Evolutionary conservation across 2,329 filamentous ascomycete species (phyloP).

Genomic region (Elsinoe australis): DNA sequence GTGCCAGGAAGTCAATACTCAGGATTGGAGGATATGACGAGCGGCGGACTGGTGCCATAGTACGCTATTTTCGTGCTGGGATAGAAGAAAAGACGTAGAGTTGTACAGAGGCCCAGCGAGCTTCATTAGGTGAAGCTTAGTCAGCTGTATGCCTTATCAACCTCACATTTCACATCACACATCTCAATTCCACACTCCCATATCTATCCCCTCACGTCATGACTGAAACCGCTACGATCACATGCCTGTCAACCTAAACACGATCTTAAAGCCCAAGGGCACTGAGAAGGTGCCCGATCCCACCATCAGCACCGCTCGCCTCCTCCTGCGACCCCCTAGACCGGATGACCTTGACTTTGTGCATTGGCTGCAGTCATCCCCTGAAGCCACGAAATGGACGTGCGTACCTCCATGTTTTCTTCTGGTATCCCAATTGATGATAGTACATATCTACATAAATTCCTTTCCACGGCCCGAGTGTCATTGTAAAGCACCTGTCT

Average conservation of each 20-base stretch:
- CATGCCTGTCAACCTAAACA: conserved; percentile 4
- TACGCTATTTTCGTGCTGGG: neutral
- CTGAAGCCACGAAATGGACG: conserved; percentile 8
- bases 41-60: conserved; percentile 5
- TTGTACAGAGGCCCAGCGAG: no score
- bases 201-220: no score
- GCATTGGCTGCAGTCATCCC: neutral
- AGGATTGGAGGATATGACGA: conserved; percentile 8
- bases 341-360: conserved; percentile 5
- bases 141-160: neutral
- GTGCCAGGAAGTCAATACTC: conserved; percentile 7
- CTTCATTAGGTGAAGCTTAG: no score
- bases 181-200: neutral
- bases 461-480: no score
- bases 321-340: neutral
- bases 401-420: neutral
- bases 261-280: neutral
- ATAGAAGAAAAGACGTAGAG: no score
- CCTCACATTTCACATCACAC: neutral
- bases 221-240: neutral
- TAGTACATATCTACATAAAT: no score
- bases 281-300: conserved; percentile 8
- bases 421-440: neutral
- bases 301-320: neutral
- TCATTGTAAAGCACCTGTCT: neutral